phyloP scores from a whole-genome alignment of 2,329 filamentous ascomycete species.

The Colletotrichum brevisporum region DNA sequence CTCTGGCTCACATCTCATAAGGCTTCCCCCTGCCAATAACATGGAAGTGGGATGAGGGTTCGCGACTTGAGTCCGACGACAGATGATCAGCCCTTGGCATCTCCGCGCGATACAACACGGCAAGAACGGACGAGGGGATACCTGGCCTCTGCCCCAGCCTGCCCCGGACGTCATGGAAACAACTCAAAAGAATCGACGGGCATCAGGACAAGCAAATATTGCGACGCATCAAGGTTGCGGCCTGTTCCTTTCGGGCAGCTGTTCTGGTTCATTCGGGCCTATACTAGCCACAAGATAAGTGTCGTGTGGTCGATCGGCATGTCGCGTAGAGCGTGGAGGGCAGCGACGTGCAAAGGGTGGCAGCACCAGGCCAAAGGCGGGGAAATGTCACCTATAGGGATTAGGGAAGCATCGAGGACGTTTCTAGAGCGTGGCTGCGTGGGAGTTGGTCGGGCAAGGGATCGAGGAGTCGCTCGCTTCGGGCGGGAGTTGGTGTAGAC shows the following conservation, averaged over 20 bases:
- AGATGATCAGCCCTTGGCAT: constrained; percentile 19
- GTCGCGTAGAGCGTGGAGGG: constrained; percentile 25
- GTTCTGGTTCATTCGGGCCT: constrained; percentile 18
- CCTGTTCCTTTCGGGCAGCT: constrained; percentile 19
- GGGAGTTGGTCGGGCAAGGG: constrained; percentile 3
- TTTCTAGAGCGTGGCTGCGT: constrained; percentile 1
- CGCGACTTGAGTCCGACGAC: constrained; percentile 21
- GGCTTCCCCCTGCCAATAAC: constrained; percentile 10
- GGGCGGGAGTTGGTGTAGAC: constrained; percentile 27
- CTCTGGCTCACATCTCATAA: constrained; percentile 11
- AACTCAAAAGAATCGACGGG: neutral
- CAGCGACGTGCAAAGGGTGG: neutral
- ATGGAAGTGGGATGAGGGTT: constrained; percentile 8
- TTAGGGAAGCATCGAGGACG: constrained; percentile 3
- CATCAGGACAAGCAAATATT: constrained; percentile 26
- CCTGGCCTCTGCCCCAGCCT: constrained; percentile 4
- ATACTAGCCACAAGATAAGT: constrained; percentile 25
- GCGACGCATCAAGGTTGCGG: constrained; percentile 29
- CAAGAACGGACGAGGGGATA: neutral
- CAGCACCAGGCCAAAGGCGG: constrained; percentile 13
- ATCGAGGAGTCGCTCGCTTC: constrained; percentile 15
- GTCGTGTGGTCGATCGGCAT: constrained; percentile 21
- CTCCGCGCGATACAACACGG: constrained; percentile 1
- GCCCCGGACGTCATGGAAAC: neutral
- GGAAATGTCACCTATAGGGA: constrained; percentile 1